Conservation (phyloP, 164 flowering plant species). For the Euptelea pleiosperma region DNA sequence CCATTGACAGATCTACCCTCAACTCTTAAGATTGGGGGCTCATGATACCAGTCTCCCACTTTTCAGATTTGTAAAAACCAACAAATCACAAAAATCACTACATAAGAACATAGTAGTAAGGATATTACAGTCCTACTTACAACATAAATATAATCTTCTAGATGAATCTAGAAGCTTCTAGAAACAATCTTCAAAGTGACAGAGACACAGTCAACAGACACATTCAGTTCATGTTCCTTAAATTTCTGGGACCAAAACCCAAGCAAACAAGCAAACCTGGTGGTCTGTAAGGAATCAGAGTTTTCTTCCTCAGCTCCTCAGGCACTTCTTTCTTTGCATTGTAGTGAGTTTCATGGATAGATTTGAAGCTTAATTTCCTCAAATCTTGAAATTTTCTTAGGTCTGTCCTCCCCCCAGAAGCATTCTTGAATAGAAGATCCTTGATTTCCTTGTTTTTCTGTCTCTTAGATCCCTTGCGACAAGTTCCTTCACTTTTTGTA, state of each 20-base stretch:
- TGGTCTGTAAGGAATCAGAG: conserved; percentile 23
- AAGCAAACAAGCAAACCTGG: conserved; percentile 29
- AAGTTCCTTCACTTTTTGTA: neutral
- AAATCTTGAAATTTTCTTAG: neutral
- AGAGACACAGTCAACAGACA: too few species aligned
- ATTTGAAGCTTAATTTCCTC: conserved; percentile 23
- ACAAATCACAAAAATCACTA: too few species aligned
- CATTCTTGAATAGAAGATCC: conserved; percentile 22
- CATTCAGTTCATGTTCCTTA: conserved; percentile 2
- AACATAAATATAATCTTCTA: neutral
- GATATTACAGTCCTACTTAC: too few species aligned
- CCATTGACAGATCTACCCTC: too few species aligned
- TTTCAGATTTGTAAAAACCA: too few species aligned
- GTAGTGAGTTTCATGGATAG: conserved; percentile 11
- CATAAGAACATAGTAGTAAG: too few species aligned
- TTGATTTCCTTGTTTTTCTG: conserved; percentile 24
- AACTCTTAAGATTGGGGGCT: too few species aligned
- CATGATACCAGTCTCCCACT: too few species aligned
- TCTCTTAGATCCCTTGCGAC: conserved; percentile 16
- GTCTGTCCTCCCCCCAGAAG: conserved; percentile 17
- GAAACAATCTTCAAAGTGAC: neutral
- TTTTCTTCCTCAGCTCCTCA: conserved; percentile 17
- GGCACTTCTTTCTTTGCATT: conserved; percentile 10
- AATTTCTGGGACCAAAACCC: conserved; percentile 21
- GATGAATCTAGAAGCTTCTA: too few species aligned